phyloP scores from a whole-genome alignment of 495 filamentous ascomycete genomes.

The Aspergillus taichungensis region DNA sequence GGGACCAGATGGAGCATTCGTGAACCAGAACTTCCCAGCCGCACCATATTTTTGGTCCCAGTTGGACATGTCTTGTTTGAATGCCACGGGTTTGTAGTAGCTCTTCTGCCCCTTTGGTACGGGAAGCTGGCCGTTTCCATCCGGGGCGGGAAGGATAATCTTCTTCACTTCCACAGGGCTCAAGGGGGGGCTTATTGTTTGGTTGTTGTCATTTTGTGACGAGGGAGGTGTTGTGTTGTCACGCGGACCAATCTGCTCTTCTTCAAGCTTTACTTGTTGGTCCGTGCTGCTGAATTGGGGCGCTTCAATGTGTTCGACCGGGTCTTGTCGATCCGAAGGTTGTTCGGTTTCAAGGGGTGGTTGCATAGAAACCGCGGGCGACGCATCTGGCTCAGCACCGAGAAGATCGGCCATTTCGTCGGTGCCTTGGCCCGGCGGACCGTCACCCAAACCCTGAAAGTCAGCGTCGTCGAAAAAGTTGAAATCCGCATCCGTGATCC shows the following conservation, averaged over 20 bases:
- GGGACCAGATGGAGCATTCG: conserved; percentile 4
- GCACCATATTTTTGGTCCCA: conserved; percentile 45
- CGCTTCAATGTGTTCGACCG: background rate
- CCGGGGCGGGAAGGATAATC: conserved; percentile 32
- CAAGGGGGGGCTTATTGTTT: conserved; percentile 41
- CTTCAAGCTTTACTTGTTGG: background rate
- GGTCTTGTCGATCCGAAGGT: background rate
- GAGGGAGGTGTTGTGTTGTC: conserved; percentile 1
- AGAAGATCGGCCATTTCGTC: conserved; percentile 9
- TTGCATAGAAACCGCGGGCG: background rate
- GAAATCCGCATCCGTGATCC: conserved; percentile 83
- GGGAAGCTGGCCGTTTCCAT: conserved; percentile 3
- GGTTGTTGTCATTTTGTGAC: conserved; percentile 14
- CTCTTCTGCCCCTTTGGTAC: conserved; percentile 16
- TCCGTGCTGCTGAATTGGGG: conserved; percentile 1
- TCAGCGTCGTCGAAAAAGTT: conserved; percentile 75
- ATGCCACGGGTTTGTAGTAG: conserved; percentile 40
- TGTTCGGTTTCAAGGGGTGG: background rate
- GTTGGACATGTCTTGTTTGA: conserved; percentile 34
- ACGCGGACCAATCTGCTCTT: conserved; percentile 4
- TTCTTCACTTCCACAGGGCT: conserved; percentile 42
- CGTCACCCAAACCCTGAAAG: conserved; percentile 25
- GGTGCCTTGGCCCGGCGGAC: conserved; percentile 2
- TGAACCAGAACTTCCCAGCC: conserved; percentile 43
- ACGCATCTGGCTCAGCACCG: conserved; percentile 6